Evolutionary conservation across 2,329 filamentous ascomycete genomes (phyloP).

Genomic region (Corynespora cassiicola): DNA sequence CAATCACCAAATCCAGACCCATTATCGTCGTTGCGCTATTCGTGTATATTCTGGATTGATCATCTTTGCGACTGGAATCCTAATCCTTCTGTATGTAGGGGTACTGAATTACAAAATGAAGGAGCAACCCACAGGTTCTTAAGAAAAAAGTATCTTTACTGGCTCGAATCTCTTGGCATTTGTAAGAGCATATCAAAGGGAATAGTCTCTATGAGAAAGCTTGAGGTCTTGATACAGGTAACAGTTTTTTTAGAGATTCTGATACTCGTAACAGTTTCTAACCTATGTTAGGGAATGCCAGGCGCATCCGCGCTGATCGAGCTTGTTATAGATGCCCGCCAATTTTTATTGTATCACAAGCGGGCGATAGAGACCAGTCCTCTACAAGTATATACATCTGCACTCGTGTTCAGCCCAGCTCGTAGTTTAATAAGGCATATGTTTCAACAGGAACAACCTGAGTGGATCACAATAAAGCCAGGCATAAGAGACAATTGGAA

Average conservation of each 20-base stretch:
- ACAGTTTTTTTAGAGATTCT: too few species aligned
- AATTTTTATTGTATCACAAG: not conserved
- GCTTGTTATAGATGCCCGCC: not conserved
- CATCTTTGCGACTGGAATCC: conserved; percentile 30
- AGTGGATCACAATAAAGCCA: conserved; percentile 11
- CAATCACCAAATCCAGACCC: conserved; percentile 27
- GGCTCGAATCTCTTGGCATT: conserved; percentile 7
- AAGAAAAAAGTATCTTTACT: conserved; percentile 5
- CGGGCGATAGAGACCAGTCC: conserved; percentile 18
- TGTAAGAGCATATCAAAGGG: conserved; percentile 7
- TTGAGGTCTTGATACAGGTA: conserved; percentile 6
- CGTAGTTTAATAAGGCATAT: conserved; percentile 10
- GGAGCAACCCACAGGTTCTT: too few species aligned
- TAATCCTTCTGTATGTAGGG: conserved; percentile 4
- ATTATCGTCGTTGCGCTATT: conserved; percentile 26
- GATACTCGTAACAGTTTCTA: too few species aligned
- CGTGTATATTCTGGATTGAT: conserved; percentile 42
- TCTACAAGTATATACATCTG: conserved; percentile 22
- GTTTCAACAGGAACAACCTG: conserved; percentile 9
- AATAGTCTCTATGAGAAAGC: conserved; percentile 8
- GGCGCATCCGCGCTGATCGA: too few species aligned
- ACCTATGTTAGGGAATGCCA: not conserved
- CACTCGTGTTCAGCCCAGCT: conserved; percentile 15
- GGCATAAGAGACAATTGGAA: conserved; percentile 9
- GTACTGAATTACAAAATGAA: too few species aligned